Evolutionary conservation across 2,329 filamentous ascomycete species (phyloP), one percentile per base, ranked within the genome.

Genomic region (Fusarium protoensiforme): DNA sequence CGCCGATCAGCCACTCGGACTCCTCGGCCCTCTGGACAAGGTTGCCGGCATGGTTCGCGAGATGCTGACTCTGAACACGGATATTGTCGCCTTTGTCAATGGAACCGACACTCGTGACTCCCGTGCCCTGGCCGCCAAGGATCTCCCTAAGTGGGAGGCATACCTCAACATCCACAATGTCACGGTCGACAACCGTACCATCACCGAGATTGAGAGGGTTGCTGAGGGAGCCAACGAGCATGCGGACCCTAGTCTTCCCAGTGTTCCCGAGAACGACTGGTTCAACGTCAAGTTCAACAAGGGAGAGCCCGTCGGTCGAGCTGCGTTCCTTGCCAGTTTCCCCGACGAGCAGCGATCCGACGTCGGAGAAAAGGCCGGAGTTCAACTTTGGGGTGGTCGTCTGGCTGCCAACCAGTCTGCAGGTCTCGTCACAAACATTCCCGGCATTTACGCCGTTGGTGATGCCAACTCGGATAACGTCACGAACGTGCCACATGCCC

Each of bases 401-500:
- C 82, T 91, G 18, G 80, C 81, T 0, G 85, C 83, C 0, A 83
- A 87, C 41, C 38, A 43, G 0, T 67, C 79, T 2, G 81, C 80
- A n/a, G 87, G 85, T 0, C 82, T 88, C 67, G 74, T 81, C 16
- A 90, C 89, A 1, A 91, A 85, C 61, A 75, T 90, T 5, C 76
- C 81, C 0, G 88, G 89, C 1, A 85, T 91, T 1, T 91, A 87
- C 73, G 89, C 87, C 7, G 79, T 91, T 22, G 90, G 90, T 0
- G 90, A 92, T 70, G 86, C 86, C 14, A 92, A 91, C 79, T 86
- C 85, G 35, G 89, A 91, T 61, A 86, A 87, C n/a, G 82, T 84
- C 10, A 91, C 89, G 4, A 92, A 91, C 70, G 86, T 91, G 1
- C 89, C 89, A 0, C 89, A 91, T 69, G 90, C 90, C 0, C 84